Evolutionary conservation across 352 stramenopile genomes (phyloP), one percentile per base, ranked within the genome.

Genomic region (Pythium biforme): DNA sequence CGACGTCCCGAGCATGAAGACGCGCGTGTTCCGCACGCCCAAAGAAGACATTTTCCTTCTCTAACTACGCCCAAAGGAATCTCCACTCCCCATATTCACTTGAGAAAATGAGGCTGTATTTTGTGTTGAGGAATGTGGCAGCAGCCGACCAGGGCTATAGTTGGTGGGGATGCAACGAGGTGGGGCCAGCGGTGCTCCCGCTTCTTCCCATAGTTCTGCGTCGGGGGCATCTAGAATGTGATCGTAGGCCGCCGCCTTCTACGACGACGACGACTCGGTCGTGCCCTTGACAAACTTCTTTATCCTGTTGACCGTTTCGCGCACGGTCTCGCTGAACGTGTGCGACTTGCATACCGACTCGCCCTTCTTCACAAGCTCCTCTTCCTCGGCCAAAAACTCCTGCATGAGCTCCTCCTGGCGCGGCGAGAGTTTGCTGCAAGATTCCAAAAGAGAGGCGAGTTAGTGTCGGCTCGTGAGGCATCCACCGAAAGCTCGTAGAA

Each of bases 341-440:
- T 93, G 81, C 55, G 81, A 84, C 75, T 94, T 94, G 81, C 79
- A 88, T 54, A 83, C 73, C 31, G 78, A 86, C 49, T 91, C 81
- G 55, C 86, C 85, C 64, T 81, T 86, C 51, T 82, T 77, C 17
- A 64, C 76, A 17, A 84, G 78, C 47, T 83, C 72, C 47, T 90
- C 59, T 68, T 96, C 88, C 68, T 95, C 87, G 59, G 97, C 89
- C 51, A 97, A 73, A 58, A 99, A 99, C 64, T 98, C 92, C 66
- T 97, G 55, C 76, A 99, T 91, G 19, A 99, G 76, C 62, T 99
- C 91, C 70, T 97, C 82, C 81, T 99, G 97, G 55, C 90, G 79
- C n/a, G 73, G 62, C 12, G 90, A 98, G 51, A 99, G 82, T 55
- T 89, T 92, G 53, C 82, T 94, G 47, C 12, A 37, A 37, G 23